A percentile compares a stretch with the other conserved stretches of the same genome.
Conservation (phyloP, 2,329 filamentous ascomycete genomes). For the Botrytis elliptica region DNA sequence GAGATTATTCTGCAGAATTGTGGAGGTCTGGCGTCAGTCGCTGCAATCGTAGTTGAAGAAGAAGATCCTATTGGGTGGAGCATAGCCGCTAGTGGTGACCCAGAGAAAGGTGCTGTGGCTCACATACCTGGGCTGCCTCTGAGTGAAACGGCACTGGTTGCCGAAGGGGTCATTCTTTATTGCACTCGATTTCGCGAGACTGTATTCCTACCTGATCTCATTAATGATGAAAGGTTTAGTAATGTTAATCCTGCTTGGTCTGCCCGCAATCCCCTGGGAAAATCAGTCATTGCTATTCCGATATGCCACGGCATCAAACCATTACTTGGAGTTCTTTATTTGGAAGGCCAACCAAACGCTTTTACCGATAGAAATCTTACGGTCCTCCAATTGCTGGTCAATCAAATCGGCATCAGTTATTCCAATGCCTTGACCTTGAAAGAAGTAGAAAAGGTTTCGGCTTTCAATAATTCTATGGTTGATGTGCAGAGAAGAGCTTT, state of each 20-base stretch:
- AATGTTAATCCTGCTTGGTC: slow-evolving; percentile 71
- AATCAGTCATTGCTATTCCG: slow-evolving; percentile 75
- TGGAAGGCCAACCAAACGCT: slow-evolving; percentile 71
- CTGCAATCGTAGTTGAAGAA: slow-evolving; percentile 72
- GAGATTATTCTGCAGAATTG: slow-evolving; percentile 78
- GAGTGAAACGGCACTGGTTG: slow-evolving; percentile 65
- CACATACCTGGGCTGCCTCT: slow-evolving; percentile 66
- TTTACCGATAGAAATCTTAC: slow-evolving; percentile 74
- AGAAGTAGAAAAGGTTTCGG: slow-evolving; percentile 73
- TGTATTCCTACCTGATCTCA: slow-evolving; percentile 71
- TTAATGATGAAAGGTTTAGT: slow-evolving; percentile 74
- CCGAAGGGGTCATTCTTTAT: slow-evolving; percentile 74
- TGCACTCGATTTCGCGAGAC: slow-evolving; percentile 73
- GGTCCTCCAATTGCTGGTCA: slow-evolving; percentile 68
- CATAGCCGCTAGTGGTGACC: slow-evolving; percentile 71
- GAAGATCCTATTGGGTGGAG: slow-evolving; percentile 59
- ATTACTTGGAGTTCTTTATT: slow-evolving; percentile 71
- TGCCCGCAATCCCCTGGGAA: slow-evolving; percentile 65
- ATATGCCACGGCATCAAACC: slow-evolving; percentile 71
- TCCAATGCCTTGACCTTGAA: slow-evolving; percentile 67
- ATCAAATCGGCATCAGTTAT: slow-evolving; percentile 73
- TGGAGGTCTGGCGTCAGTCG: slow-evolving; percentile 66
- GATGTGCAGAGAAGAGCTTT: slow-evolving; percentile 73
- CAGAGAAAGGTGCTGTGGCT: slow-evolving; percentile 65
- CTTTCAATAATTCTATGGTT: slow-evolving; percentile 76